Evolutionary conservation across 805 yeast genomes (phyloP), one percentile per base, ranked within the genome.

Genomic region (Pichia phayaonensis): DNA sequence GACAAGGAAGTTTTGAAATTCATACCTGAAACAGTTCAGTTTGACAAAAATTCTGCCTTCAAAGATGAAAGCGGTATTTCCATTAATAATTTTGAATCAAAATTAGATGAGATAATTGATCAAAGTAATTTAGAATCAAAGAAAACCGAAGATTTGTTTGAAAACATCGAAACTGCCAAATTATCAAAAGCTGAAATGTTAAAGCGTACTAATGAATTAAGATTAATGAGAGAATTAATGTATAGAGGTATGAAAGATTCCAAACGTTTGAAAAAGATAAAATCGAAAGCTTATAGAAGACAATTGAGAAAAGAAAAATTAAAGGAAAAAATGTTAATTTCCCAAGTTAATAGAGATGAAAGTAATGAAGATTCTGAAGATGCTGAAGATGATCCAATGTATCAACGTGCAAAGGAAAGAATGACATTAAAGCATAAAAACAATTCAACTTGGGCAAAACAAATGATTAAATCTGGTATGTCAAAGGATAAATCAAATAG

Each of bases 171-270:
- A 8, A 80, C 86, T 2, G 90, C 96, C 1, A 83, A 84, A 61
- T 69, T 92, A 66, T 76, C 94, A 0, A 78, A 83, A 26, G 95
- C 86, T 54, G 98, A 94, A 46, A 69, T 92, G 71, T 70, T 72
- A 49, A 80, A 82, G 63, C 76, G 95, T 53, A 84, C 94, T 8
- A 79, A 80, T 52, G 96, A 92, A 68, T 74, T 92, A 58, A 79
- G 98, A 58, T 69, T 86, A 61, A 89, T 90, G 97, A 79, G 99
- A 56, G 99, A 94, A 64, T 77, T 92, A 55, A 88, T 92, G 96
- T 94, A 90, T 72, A 77, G 98, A 60, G 97, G 92, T 61, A 97
- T 92, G 71, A 79, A 83, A 62, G 84, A 87, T 61, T 90, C 98
- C 11, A 90, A 80, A 67, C 79, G 99, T 59, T 76, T 94, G 61